Base-by-base conservation (phyloP, 495 filamentous ascomycete genomes). In the Penicillium daleae region DNA sequence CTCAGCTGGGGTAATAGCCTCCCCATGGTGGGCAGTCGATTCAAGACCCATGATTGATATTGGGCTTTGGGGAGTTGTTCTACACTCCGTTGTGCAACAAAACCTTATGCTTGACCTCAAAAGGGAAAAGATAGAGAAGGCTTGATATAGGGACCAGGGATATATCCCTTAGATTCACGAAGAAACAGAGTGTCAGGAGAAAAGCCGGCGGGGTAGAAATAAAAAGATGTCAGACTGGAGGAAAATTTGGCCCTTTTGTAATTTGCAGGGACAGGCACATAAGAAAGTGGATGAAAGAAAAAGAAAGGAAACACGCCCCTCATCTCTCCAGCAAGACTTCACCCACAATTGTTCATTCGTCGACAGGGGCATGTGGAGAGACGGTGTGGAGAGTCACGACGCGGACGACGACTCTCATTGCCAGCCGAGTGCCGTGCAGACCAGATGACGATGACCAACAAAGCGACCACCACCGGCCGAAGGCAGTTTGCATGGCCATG, bases 1-100 rank as follows among this genome's bases (percentile, higher is more conserved):
- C n/a, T 65, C 59, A 48, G 74, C 75, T 4, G 72, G 74, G 57
- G 72, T 71, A 62, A 79, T 74, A 19, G 66, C 62, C 68, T 79
- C 77, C 69, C 77, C 75, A 71, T 76, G 75, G 10, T 72, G 70
- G 56, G 74, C 49, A 40, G 66, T 65, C 19, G 74, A 58, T 69
- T 79, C 74, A 48, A 68, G 15, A 61, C 75, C 75, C 74, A 78
- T 79, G 35, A 39, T 76, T 60, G 29, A 48, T 56, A 58, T 13
- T 54, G 27, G 9, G n/a, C 29, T 15, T 15, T 50, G 46, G 8
- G 6, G 17, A 2, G 5, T 8, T 21, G 17, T 22, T 24, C 4
- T 12, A 22, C 42, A 15, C 24, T 15, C 12, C 46, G 19, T 50
- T 12, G 46, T 29, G 8, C 10, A 15, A n/a, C 3, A 26, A 15